phyloP scores from a whole-genome alignment of 805 yeast species.

The Kluyveromyces wickerhamii region DNA sequence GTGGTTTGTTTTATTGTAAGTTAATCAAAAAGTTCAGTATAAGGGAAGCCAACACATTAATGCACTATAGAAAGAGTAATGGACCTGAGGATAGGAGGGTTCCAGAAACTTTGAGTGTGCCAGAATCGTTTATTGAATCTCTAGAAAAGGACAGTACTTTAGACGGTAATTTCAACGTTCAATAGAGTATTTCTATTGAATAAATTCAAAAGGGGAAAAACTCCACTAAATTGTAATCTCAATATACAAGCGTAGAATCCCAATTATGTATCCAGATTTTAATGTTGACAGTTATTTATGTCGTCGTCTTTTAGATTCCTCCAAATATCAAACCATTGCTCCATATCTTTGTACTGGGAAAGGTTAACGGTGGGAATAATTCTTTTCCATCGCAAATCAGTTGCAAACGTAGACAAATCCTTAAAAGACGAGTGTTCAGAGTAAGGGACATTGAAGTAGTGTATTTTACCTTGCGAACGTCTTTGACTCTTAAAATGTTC shows the following conservation, averaged over 20 bases:
- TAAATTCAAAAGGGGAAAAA: too few species aligned
- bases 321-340: slow-evolving; percentile 33
- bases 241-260: too few species aligned
- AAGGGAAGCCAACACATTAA: slow-evolving; percentile 24
- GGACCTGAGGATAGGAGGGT: slow-evolving; percentile 26
- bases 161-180: slow-evolving; percentile 7
- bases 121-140: slow-evolving; percentile 16
- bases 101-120: slow-evolving; percentile 21
- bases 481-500: slow-evolving; percentile 13
- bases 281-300: too few species aligned
- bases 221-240: too few species aligned
- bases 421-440: slow-evolving; percentile 90
- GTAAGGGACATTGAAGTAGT: slow-evolving; percentile 64
- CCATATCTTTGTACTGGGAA: slow-evolving; percentile 25
- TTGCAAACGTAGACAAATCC: slow-evolving; percentile 64
- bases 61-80: slow-evolving; percentile 20
- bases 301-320: too few species aligned
- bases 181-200: too few species aligned
- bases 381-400: slow-evolving; percentile 39
- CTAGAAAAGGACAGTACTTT: slow-evolving; percentile 11
- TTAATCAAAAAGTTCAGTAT: slow-evolving; percentile 34
- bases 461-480: slow-evolving; percentile 9
- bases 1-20: slow-evolving; percentile 73
- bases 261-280: too few species aligned
- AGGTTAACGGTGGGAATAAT: slow-evolving; percentile 76